Evolutionary conservation across 371 early-diverging fungal genomes (phyloP).

Genomic region (Haplosporangium sp.): DNA sequence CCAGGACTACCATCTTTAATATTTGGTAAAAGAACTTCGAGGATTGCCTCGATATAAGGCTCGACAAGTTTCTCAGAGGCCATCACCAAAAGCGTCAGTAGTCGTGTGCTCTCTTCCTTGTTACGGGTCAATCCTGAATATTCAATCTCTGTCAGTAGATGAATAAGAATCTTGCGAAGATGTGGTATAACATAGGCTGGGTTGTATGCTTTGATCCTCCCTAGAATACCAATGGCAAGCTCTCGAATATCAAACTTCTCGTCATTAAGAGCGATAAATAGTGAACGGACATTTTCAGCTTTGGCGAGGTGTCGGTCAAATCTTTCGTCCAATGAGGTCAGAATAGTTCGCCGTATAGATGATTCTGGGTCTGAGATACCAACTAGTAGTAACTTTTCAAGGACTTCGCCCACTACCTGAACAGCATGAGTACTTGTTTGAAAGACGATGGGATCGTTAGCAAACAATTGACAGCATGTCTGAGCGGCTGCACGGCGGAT

Average conservation of each 20-base stretch:
- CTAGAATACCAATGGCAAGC: constrained; percentile 86
- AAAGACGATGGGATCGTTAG: constrained; percentile 77
- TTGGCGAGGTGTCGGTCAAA: constrained; percentile 93
- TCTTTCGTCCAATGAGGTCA: constrained; percentile 81
- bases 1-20: constrained; percentile 82
- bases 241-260: constrained; percentile 91
- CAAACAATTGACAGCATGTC: constrained; percentile 87
- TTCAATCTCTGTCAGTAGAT: constrained; percentile 93
- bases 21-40: constrained; percentile 87
- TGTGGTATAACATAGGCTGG: constrained; percentile 95
- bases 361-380: constrained; percentile 93
- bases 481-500: constrained; percentile 91
- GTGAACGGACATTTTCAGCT: constrained; percentile 87
- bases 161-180: constrained; percentile 87
- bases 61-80: constrained; percentile 85
- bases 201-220: constrained; percentile 85
- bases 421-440: constrained; percentile 87
- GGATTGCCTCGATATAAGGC: constrained; percentile 92
- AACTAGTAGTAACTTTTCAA: constrained; percentile 87
- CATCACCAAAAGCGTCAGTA: constrained; percentile 81
- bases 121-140: constrained; percentile 84
- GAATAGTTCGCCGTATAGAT: constrained; percentile 81
- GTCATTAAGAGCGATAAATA: constrained; percentile 94
- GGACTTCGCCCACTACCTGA: constrained; percentile 88
- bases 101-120: constrained; percentile 89